Evolutionary conservation across 2,329 filamentous ascomycete species (phyloP).

Genomic region (Clarireedia monteithiana): DNA sequence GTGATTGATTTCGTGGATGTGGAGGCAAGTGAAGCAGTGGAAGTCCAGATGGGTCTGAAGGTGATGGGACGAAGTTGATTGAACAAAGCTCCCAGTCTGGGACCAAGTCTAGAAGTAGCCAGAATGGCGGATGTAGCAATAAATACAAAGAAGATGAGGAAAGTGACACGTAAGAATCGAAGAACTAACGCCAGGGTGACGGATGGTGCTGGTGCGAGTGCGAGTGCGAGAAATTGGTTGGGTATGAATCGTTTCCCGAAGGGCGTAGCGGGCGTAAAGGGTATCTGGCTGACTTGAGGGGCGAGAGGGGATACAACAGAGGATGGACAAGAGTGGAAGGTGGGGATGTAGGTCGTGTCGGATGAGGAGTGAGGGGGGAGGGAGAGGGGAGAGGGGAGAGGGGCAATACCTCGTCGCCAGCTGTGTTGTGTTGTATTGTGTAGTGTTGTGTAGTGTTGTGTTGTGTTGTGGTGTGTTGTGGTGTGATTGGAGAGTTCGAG

Average conservation of each 20-base stretch:
- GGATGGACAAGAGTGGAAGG: background rate
- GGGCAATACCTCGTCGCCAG: too few species aligned
- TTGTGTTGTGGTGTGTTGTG: too few species aligned
- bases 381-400: too few species aligned
- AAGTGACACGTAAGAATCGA: slow-evolving; percentile 31
- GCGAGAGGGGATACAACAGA: too few species aligned
- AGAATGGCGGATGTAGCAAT: slow-evolving; percentile 51
- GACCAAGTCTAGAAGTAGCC: slow-evolving; percentile 44
- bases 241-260: background rate
- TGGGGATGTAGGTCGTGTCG: background rate
- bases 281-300: too few species aligned
- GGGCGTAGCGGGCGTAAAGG: too few species aligned
- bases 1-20: slow-evolving; percentile 21
- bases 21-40: background rate
- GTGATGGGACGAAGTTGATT: slow-evolving; percentile 41
- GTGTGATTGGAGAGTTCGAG: too few species aligned
- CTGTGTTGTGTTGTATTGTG: too few species aligned
- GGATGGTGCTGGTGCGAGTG: background rate
- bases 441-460: too few species aligned
- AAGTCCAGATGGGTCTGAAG: slow-evolving; percentile 7
- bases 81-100: slow-evolving; percentile 50
- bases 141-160: slow-evolving; percentile 49
- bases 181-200: slow-evolving; percentile 7
- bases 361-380: too few species aligned
- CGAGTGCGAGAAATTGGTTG: background rate